phyloP scores from a whole-genome alignment of 345 rosid genomes.

The Kandelia obovata region DNA sequence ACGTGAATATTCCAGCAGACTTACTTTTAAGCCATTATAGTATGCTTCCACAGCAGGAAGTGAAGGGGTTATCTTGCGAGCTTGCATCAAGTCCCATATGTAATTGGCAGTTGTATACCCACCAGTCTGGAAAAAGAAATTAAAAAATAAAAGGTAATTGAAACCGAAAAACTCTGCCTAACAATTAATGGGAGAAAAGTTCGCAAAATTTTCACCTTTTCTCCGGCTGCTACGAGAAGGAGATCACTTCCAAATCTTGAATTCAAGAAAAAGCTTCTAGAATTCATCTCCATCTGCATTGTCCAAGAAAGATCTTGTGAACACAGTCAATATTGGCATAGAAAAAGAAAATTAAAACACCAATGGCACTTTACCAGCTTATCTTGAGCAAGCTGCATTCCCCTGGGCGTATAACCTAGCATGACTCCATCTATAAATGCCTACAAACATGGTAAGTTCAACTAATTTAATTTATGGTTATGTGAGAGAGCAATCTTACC shows the following conservation, averaged over 20 bases:
- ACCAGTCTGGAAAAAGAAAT: conserved; percentile 51
- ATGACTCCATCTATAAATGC: conserved; percentile 85
- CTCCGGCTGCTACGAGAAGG: conserved; percentile 76
- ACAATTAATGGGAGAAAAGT: no score
- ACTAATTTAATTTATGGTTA: conserved; percentile 1
- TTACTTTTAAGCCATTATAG: conserved; percentile 76
- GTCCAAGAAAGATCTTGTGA: conserved; percentile 16
- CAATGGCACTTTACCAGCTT: conserved; percentile 49
- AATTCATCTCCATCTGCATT: conserved; percentile 60
- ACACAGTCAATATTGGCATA: conserved; percentile 1
- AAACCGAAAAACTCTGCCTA: no score
- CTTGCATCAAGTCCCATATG: conserved; percentile 89
- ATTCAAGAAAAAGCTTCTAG: conserved; percentile 51
- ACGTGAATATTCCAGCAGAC: conserved; percentile 7
- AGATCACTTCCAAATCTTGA: conserved; percentile 65
- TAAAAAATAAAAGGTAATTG: background rate
- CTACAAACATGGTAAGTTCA: conserved; percentile 39
- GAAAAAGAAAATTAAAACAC: background rate
- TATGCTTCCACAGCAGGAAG: conserved; percentile 75
- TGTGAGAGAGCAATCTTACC: background rate
- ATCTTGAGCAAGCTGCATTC: conserved; percentile 92
- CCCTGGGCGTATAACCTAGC: conserved; percentile 69
- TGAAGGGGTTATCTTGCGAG: conserved; percentile 43
- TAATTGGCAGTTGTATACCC: conserved; percentile 83
- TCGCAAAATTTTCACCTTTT: conserved; percentile 51